Evolutionary conservation across 192 early-diverging fungal genomes (phyloP).

Genomic region (Diversispora epigaea): DNA sequence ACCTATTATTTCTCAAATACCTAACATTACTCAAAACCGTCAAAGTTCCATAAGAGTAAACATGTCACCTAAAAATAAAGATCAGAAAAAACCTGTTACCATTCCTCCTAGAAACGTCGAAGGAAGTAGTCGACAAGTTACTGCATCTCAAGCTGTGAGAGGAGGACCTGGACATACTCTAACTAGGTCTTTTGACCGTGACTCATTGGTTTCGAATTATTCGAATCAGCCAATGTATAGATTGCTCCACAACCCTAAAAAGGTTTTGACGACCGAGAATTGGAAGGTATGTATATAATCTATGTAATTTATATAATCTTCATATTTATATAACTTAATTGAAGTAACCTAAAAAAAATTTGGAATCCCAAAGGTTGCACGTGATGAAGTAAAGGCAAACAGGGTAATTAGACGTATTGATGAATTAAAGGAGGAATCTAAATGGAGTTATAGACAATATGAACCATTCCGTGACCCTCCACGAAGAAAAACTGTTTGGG

Average conservation of each 20-base stretch:
- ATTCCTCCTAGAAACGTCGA: background rate
- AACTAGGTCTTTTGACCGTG: conserved; percentile 12
- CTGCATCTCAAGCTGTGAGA: background rate
- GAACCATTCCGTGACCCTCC: conserved; percentile 59
- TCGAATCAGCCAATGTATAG: conserved; percentile 58
- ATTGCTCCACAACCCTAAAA: conserved; percentile 60
- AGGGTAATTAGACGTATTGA: conserved; percentile 69
- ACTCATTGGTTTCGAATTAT: conserved; percentile 40
- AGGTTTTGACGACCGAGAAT: conserved; percentile 69
- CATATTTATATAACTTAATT: background rate
- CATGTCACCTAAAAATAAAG: conserved; percentile 2
- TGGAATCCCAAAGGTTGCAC: conserved; percentile 54
- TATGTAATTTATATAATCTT: background rate
- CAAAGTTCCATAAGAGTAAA: conserved; percentile 3
- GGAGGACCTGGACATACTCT: conserved; percentile 35
- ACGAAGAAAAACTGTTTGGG: conserved; percentile 68
- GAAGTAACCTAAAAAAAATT: background rate
- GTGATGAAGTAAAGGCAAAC: conserved; percentile 70
- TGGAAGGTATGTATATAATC: conserved; percentile 54
- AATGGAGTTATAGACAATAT: conserved; percentile 77
- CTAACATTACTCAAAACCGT: background rate
- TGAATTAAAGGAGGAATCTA: conserved; percentile 60
- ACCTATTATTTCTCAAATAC: background rate
- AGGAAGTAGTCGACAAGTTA: background rate
- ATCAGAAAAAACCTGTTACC: background rate